Evolutionary conservation across 73 alveolate genomes (phyloP).

Genomic region (Blepharisma stoltei): DNA sequence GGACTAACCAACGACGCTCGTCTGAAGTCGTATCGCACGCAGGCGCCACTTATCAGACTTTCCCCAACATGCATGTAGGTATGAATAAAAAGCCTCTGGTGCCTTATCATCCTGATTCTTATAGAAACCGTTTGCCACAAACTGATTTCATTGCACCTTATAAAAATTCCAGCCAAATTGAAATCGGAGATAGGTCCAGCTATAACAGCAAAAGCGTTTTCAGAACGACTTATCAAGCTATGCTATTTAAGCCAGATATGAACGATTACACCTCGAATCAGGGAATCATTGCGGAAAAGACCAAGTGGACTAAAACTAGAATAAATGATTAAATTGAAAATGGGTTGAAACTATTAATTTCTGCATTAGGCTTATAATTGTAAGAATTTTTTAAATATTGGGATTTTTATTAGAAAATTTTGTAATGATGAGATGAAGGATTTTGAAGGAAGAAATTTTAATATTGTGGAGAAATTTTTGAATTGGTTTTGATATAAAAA

Average conservation of each 20-base stretch:
- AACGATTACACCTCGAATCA: constrained; percentile 53
- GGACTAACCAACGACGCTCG: constrained; percentile 23
- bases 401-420: too few species aligned
- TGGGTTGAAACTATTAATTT: too few species aligned
- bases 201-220: constrained; percentile 48
- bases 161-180: constrained; percentile 45
- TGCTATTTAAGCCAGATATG: constrained; percentile 35
- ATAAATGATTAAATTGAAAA: background rate
- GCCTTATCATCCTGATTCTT: constrained; percentile 56
- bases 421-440: too few species aligned
- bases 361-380: too few species aligned
- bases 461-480: too few species aligned
- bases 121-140: constrained; percentile 53
- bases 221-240: constrained; percentile 38
- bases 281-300: constrained; percentile 58
- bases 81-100: constrained; percentile 63
- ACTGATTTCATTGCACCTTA: constrained; percentile 54
- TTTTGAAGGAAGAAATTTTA: too few species aligned
- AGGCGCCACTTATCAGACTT: constrained; percentile 36
- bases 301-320: constrained; percentile 52
- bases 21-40: constrained; percentile 38
- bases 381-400: too few species aligned
- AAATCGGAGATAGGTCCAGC: constrained; percentile 47
- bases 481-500: too few species aligned
- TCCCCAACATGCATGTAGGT: constrained; percentile 59